Conservation (phyloP, 177 flowering plant genomes). For the Vitis hybrid region DNA sequence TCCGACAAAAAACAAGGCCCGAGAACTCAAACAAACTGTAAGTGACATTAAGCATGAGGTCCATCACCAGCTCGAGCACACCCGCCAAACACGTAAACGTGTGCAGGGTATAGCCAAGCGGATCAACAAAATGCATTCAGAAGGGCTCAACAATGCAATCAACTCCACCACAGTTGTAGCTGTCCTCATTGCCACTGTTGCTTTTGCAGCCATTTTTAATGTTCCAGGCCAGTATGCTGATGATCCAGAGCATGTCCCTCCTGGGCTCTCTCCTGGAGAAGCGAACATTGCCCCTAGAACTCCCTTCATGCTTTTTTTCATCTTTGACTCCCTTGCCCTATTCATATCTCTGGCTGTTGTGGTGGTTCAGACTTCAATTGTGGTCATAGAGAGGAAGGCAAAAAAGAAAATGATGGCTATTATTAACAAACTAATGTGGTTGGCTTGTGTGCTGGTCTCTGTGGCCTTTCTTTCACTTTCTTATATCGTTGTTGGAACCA, state of each 20-base stretch:
- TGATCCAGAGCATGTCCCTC: slow-evolving; percentile 44
- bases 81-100: slow-evolving; percentile 65
- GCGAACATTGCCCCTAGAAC: slow-evolving; percentile 59
- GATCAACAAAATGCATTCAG: slow-evolving; percentile 74
- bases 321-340: slow-evolving; percentile 86
- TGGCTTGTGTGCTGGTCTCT: slow-evolving; percentile 44
- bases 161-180: slow-evolving; percentile 96
- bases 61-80: slow-evolving; percentile 81
- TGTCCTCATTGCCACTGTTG: slow-evolving; percentile 94
- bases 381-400: slow-evolving; percentile 40
- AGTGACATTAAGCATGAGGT: slow-evolving; percentile 93
- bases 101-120: slow-evolving; percentile 77
- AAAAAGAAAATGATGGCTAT: slow-evolving; percentile 45
- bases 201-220: slow-evolving; percentile 92
- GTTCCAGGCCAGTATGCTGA: slow-evolving; percentile 82
- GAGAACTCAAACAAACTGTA: slow-evolving; percentile 83
- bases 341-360: slow-evolving; percentile 87
- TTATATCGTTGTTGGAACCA: slow-evolving; percentile 34
- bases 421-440: slow-evolving; percentile 58
- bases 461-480: slow-evolving; percentile 43
- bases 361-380: slow-evolving; percentile 49
- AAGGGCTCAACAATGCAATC: slow-evolving; percentile 93
- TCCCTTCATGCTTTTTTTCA: slow-evolving; percentile 63
- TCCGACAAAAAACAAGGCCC: slow-evolving; percentile 35
- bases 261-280: slow-evolving; percentile 58